Conservation (phyloP, 345 rosid species). For the Citrus medica region DNA sequence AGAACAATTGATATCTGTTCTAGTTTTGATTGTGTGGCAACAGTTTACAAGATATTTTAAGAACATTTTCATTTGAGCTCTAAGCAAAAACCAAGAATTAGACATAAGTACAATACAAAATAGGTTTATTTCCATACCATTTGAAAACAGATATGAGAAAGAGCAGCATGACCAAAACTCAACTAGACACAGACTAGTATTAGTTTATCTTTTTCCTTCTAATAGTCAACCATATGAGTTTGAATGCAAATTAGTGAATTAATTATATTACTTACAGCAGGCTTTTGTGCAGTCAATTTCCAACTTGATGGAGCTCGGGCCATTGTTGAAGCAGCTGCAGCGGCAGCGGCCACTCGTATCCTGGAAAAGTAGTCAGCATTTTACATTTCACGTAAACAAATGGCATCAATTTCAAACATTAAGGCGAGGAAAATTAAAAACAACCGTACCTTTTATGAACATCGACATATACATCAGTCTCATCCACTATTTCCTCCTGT, state of each 20-base stretch:
- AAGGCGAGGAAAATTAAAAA: not conserved
- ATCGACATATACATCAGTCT: slow-evolving; percentile 70
- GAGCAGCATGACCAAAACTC: not conserved
- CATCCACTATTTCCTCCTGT: slow-evolving; percentile 84
- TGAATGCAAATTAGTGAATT: not conserved
- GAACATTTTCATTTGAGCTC: not conserved
- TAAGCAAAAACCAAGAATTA: not conserved
- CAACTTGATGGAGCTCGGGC: slow-evolving; percentile 46
- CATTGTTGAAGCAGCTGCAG: slow-evolving; percentile 55
- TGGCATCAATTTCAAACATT: not conserved
- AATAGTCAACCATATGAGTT: not conserved
- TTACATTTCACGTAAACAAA: not conserved
- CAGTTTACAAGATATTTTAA: not conserved
- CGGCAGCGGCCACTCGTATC: slow-evolving; percentile 72
- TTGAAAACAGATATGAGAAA: not conserved
- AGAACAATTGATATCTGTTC: not conserved
- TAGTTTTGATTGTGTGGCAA: not conserved
- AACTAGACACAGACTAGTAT: not conserved
- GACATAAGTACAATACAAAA: not conserved
- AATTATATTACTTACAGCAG: slow-evolving; percentile 31
- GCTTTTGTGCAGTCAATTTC: slow-evolving; percentile 32
- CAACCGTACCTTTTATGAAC: slow-evolving; percentile 66
- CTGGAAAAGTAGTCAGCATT: slow-evolving; percentile 30
- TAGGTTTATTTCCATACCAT: not conserved
- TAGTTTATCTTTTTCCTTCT: not conserved